phyloP scores from a whole-genome alignment of 805 yeast genomes.

The Suhomyces sp. region DNA sequence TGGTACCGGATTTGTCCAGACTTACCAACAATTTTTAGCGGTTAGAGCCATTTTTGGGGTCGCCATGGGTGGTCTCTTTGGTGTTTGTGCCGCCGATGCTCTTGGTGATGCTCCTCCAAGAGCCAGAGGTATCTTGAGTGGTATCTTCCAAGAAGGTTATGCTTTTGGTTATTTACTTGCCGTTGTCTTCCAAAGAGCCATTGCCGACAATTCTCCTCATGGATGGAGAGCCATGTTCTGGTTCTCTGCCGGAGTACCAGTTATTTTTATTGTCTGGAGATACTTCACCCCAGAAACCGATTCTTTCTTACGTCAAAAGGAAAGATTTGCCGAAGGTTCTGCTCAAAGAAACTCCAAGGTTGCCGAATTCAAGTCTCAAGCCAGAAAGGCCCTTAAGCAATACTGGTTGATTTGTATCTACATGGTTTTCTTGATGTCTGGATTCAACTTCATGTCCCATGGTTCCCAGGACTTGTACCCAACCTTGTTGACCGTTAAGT shows the following conservation, averaged over 20 bases:
- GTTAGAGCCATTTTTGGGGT: conserved; percentile 65
- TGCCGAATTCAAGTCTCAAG: conserved; percentile 12
- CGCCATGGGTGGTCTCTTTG: conserved; percentile 72
- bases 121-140: conserved; percentile 61
- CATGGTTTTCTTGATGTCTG: conserved; percentile 49
- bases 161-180: conserved; percentile 68
- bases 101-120: conserved; percentile 61
- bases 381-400: conserved; percentile 30
- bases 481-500: conserved; percentile 36
- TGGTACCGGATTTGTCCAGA: conserved; percentile 61
- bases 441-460: conserved; percentile 42
- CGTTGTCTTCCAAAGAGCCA: conserved; percentile 63
- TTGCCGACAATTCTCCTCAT: conserved; percentile 50
- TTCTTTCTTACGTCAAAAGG: conserved; percentile 45
- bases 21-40: conserved; percentile 56
- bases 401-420: conserved; percentile 65
- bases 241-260: conserved; percentile 71
- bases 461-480: conserved; percentile 45
- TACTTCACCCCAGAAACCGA: conserved; percentile 59
- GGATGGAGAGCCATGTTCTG: conserved; percentile 68
- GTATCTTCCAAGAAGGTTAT: conserved; percentile 79
- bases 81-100: conserved; percentile 64
- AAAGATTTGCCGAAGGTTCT: conserved; percentile 13
- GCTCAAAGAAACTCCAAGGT: conserved; percentile 9
- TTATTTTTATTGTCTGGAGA: conserved; percentile 59